These are phyloP conservation scores for Xylariomycetidae sp. DNA, from an alignment of 2,329 filamentous ascomycete species.

Conservation along the genomic window DNA sequence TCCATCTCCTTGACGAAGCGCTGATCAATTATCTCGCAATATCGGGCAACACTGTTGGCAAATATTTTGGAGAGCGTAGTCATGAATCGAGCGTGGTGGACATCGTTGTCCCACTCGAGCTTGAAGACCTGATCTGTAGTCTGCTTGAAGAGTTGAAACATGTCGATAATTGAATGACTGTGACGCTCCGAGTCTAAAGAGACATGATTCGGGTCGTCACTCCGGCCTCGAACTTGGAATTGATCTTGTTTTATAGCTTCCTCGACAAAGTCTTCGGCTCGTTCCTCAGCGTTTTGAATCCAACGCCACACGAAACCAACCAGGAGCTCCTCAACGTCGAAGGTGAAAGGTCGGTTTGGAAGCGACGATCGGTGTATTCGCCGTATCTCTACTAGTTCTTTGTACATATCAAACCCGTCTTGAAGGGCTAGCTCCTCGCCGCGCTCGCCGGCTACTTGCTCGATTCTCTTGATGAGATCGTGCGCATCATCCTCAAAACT, in stretches of 20 bases:
- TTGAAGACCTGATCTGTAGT: conserved; percentile 81
- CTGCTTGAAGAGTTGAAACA: conserved; percentile 92
- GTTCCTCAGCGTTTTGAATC: conserved; percentile 76
- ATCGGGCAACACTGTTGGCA: conserved; percentile 74
- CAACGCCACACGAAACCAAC: conserved; percentile 95
- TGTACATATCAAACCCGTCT: conserved; percentile 92
- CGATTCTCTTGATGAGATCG: conserved; percentile 77
- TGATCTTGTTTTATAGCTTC: conserved; percentile 86
- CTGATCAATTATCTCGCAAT: conserved; percentile 87
- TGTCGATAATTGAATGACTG: conserved; percentile 87
- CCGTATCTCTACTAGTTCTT: conserved; percentile 79
- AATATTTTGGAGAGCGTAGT: conserved; percentile 84
- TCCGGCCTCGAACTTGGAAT: conserved; percentile 75
- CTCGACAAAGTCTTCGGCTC: conserved; percentile 79
- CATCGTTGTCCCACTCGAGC: conserved; percentile 87
- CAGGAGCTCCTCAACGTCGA: conserved; percentile 80
- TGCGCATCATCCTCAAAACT: conserved; percentile 86
- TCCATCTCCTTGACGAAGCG: conserved; percentile 92
- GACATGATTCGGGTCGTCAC: conserved; percentile 56
- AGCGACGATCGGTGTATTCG: conserved; percentile 73
- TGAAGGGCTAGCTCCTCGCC: conserved; percentile 77
- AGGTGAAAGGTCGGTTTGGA: conserved; percentile 71
- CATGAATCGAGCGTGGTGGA: conserved; percentile 96
- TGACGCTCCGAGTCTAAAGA: conserved; percentile 79
- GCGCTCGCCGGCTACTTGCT: conserved; percentile 65